These are phyloP conservation scores for Penicillium alfredii DNA, from an alignment of 495 filamentous ascomycete genomes.

Conservation along the genomic window DNA sequence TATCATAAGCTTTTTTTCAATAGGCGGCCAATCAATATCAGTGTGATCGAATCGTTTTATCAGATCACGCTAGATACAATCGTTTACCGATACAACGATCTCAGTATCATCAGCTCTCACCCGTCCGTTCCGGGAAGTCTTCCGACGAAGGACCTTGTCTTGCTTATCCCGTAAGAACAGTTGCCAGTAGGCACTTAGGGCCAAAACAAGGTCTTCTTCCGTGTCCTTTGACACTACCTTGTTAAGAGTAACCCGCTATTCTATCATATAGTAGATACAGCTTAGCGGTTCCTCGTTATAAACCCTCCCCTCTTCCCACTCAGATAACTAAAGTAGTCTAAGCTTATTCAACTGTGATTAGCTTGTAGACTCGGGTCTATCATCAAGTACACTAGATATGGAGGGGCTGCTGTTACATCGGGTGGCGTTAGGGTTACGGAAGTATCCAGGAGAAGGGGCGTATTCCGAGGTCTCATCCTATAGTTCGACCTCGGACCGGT, in stretches of 20 bases:
- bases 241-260: conserved; percentile 28
- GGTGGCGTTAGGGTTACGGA: conserved; percentile 1
- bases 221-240: conserved; percentile 21
- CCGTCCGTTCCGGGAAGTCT: conserved; percentile 1
- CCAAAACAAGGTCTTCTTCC: conserved; percentile 22
- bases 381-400: conserved; percentile 1
- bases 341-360: conserved; percentile 1
- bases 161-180: conserved; percentile 5
- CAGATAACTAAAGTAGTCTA: conserved; percentile 3
- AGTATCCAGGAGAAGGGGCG: too few species aligned
- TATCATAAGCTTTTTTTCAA: conserved; percentile 8
- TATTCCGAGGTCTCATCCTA: too few species aligned
- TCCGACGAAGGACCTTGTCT: conserved; percentile 2
- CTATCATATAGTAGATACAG: conserved; percentile 34
- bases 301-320: conserved; percentile 16
- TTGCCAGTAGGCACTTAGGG: conserved; percentile 20
- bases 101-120: conserved; percentile 10
- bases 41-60: conserved; percentile 11
- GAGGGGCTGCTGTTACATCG: conserved; percentile 3
- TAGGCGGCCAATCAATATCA: conserved; percentile 7
- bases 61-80: conserved; percentile 9
- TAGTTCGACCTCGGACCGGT: too few species aligned
- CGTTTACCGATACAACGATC: conserved; percentile 3
- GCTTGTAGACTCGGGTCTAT: too few species aligned
- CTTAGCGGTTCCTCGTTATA: conserved; percentile 27